Evolutionary conservation across 768 basidiomycete genomes (phyloP), one percentile per base, ranked within the genome.

Genomic region (Cystobasidium onofrii): DNA sequence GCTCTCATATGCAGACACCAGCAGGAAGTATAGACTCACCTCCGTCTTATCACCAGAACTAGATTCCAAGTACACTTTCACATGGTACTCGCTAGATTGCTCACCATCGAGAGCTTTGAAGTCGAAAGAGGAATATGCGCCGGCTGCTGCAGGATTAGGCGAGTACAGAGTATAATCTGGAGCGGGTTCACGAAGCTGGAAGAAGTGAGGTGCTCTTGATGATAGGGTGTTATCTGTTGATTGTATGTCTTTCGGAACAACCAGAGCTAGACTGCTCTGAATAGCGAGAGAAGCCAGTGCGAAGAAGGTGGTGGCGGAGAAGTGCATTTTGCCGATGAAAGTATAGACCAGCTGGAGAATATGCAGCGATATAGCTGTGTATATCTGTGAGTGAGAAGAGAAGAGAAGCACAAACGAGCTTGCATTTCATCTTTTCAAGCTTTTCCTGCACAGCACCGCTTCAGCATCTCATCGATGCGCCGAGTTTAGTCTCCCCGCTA

Each of bases 401-500:
- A 60, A 60, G 57, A 60, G 57, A 29, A 34, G 23, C 9, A 55
- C 12, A n/a, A 27, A 4, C 27, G 25, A 29, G 17, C 23, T 60
- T n/a, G n/a, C n/a, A n/a, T n/a, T n/a, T n/a, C n/a, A n/a, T n/a
- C 27, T 27, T 60, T 60, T 23, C 33, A 60, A 60, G n/a, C n/a
- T n/a, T n/a, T n/a, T 54, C 52, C 52, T 29, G 12, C 17, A 60
- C 6, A 60, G 27, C 46, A 50, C 10, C 46, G 10, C 20, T n/a
- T 29, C 57, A 27, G n/a, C n/a, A n/a, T n/a, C n/a, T n/a, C 81
- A 50, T 84, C 9, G 46, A 7, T 20, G n/a, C n/a, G 4, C 18
- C 46, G 46, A 15, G 4, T 50, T 50, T 50, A 50, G 46, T 50
- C 10, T 50, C n/a, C 10, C 46, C 46, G 46, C 9, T 50, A 50